Base-by-base conservation (phyloP, 164 flowering plant genomes). In the Tetrastigma voinierianum region DNA sequence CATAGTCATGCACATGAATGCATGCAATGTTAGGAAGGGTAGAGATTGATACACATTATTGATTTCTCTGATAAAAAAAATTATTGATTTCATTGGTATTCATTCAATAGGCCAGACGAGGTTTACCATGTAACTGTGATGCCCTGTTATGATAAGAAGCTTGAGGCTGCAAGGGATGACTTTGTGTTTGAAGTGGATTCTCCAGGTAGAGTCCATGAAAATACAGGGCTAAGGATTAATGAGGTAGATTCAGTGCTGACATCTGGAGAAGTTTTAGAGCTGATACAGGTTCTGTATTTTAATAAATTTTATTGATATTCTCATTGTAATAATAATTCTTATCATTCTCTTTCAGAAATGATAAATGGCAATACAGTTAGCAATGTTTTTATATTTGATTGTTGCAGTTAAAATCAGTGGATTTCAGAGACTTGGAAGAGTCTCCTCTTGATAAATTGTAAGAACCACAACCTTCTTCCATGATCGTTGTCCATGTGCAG, bases 81-180 rank as follows among this genome's bases (percentile, higher is more conserved):
- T 53, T 49, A 55, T 66, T 52, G 59, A 51, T 59, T 57, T 59
- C 2, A 58, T 46, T 57, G 45, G 49, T 57, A 57, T 76, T 20
- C 63, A 9, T 24, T 46, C 61, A 21, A 65, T 79, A 96, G 98
- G 84, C 88, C 93, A 44, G 93, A 86, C 7, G 81, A 96, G 45
- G 72, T 91, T 63, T 96, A 93, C 81, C 99, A 96, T 78, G 99
- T 91, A 18, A 87, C 90, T 17, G 88, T 96, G 66, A 96, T 96
- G 98, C 98, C 98, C 8, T 96, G 99, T 77, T 96, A 96, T 86
- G 99, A 96, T 78, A 96, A 93, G 75, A 96, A 96, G 80, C 97
- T 96, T 62, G 99, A 96, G 74, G 99, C 99, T 82, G 77, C 88
- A 2, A 81, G 98, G 72, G 99, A 96, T 72, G 99, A 96, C 75